Evolutionary conservation across 306 rosid species (phyloP).

Genomic region (Alnus rubra): DNA sequence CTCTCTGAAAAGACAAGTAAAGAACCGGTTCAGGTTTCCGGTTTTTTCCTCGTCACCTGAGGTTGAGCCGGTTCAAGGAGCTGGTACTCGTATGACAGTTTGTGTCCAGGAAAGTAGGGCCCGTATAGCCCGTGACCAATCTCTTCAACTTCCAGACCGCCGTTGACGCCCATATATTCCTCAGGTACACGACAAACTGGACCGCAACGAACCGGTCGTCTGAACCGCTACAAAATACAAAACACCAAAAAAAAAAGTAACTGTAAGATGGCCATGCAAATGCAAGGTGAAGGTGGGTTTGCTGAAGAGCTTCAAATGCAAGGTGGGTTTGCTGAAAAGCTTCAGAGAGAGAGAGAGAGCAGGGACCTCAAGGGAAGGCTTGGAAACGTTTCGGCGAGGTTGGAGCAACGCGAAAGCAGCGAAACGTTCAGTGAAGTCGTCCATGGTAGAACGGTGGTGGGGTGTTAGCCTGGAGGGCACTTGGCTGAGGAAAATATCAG

Average conservation of each 20-base stretch:
- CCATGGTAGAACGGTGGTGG: constrained; percentile 7
- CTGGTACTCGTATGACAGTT: constrained; percentile 5
- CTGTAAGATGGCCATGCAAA: constrained; percentile 24
- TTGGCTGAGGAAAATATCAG: constrained; percentile 29
- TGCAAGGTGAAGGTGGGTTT: constrained; percentile 3
- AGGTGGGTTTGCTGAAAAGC: not conserved
- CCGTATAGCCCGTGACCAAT: not conserved
- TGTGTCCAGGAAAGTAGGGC: not conserved
- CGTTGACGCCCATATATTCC: not conserved
- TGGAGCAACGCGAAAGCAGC: constrained; percentile 30
- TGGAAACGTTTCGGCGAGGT: constrained; percentile 8
- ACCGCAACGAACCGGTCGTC: constrained; percentile 11
- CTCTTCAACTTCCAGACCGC: not conserved
- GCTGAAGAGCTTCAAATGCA: constrained; percentile 19
- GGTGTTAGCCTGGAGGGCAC: not conserved
- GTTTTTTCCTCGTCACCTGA: constrained; percentile 13
- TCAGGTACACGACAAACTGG: not conserved
- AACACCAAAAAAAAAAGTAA: not conserved
- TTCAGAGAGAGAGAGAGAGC: not conserved
- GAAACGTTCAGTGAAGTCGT: constrained; percentile 13
- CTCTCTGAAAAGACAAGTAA: not conserved
- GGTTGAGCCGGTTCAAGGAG: constrained; percentile 23
- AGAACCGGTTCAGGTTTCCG: not conserved
- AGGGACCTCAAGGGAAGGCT: constrained; percentile 11
- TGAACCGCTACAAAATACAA: constrained; percentile 14